Base-by-base conservation (phyloP, 768 basidiomycete genomes). In the Clavaria fumosa region DNA sequence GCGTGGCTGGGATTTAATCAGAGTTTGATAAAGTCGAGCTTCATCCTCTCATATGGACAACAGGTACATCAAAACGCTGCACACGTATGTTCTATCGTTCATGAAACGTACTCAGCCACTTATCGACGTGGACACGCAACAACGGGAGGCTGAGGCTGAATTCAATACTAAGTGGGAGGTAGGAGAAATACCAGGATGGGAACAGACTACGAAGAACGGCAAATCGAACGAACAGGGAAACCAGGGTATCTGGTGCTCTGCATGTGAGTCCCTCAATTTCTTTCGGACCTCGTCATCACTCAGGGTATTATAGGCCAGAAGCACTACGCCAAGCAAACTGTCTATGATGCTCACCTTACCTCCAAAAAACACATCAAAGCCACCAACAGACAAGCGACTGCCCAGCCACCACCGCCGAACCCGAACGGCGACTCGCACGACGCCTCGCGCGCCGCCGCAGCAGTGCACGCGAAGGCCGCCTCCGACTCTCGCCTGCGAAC, bases 291-390 rank as follows among this genome's bases (percentile, higher is more conserved):
- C 31, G 40, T 41, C 36, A 36, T 41, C 27, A 27, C 35, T 26
- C 26, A 31, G 10, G n/a, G 23, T 14, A 39, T 23, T 37, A 42
- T 31, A 96, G 91, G 91, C 54, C 89, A 96, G 58, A 95, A 91
- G 53, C 64, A 72, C 40, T 97, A 97, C 57, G 73, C 91, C 9
- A 99, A 96, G 56, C 86, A 96, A 56, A 96, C 95, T 0, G 95
- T 99, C 6, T 99, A 90, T 54, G 85, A 95, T 44, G 90, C 90
- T 2, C 95, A 97, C 53, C 57, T 97, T 36, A 88, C 77, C 2
- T 93, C 90, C 15, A 96, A 91, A 63, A 97, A 89, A 54, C 95
- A 99, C 50, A 60, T 85, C 50, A 99, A 96, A 61, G 84, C 88
- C 5, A 67, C 72, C n/a, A 71, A 77, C 5, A 85, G 76, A 46